A percentile compares a stretch with the other conserved stretches of the same genome.
These are phyloP conservation scores for Starmera caribaea DNA, from an alignment of 805 yeast species.

Conservation along the genomic window DNA sequence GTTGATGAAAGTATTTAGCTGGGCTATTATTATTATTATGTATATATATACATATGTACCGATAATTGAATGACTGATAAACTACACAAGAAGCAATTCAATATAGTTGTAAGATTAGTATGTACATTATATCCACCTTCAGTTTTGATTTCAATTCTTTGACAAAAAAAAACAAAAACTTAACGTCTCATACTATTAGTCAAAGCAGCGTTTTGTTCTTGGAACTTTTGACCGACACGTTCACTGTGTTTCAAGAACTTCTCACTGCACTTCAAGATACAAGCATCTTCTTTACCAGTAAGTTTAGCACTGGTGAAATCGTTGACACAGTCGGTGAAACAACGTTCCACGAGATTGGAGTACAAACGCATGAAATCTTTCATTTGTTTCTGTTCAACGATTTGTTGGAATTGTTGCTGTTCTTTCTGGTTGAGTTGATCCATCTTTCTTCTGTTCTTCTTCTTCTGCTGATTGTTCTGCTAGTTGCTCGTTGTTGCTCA, in stretches of 20 bases:
- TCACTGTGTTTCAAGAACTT: conserved; percentile 97
- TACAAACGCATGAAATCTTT: conserved; percentile 96
- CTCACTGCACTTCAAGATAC: conserved; percentile 89
- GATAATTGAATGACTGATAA: not conserved
- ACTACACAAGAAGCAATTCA: not conserved
- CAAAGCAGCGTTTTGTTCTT: conserved; percentile 84
- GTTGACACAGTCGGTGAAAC: conserved; percentile 96
- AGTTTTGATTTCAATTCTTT: not conserved
- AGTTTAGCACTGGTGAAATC: conserved; percentile 92
- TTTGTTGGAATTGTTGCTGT: conserved; percentile 92
- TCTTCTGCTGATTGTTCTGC: not conserved
- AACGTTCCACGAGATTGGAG: conserved; percentile 91
- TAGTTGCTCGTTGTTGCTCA: not conserved
- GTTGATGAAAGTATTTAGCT: conserved; percentile 43
- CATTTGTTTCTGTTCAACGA: conserved; percentile 97
- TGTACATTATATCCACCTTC: not conserved
- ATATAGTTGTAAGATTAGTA: not conserved
- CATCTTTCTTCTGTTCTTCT: conserved; percentile 36
- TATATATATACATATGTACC: too few relatives aligned
- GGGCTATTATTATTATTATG: too few relatives aligned
- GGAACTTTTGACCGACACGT: conserved; percentile 98
- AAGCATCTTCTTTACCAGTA: conserved; percentile 74
- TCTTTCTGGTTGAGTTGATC: conserved; percentile 92
- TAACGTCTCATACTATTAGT: conserved; percentile 54
- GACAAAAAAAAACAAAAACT: not conserved